These are phyloP conservation scores for Cladosporium sp. DNA, from an alignment of 2,329 filamentous ascomycete species.

Conservation along the genomic window DNA sequence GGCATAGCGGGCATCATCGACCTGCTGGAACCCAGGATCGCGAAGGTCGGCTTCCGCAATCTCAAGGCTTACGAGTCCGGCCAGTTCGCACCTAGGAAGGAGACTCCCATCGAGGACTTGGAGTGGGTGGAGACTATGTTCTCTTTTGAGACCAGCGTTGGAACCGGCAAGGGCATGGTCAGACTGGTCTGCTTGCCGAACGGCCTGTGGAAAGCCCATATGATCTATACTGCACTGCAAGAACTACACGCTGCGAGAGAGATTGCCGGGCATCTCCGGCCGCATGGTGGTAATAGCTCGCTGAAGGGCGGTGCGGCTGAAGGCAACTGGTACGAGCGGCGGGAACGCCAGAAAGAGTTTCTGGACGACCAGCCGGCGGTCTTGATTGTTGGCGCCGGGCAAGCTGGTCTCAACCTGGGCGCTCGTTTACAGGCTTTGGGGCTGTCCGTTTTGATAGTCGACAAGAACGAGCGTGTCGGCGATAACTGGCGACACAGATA, in stretches of 20 bases:
- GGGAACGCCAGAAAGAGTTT: no score
- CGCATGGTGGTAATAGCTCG: slow-evolving; percentile 24
- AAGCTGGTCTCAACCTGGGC: slow-evolving; percentile 39
- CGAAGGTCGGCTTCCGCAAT: slow-evolving; percentile 29
- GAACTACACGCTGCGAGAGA: slow-evolving; percentile 20
- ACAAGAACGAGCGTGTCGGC: slow-evolving; percentile 37
- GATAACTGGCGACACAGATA: slow-evolving; percentile 44
- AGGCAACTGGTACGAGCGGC: slow-evolving; percentile 13
- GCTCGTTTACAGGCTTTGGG: slow-evolving; percentile 40
- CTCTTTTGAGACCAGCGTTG: slow-evolving; percentile 18
- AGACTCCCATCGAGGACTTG: slow-evolving; percentile 33
- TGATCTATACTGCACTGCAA: slow-evolving; percentile 32
- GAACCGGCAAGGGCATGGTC: slow-evolving; percentile 30
- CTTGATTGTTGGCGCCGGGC: slow-evolving; percentile 29
- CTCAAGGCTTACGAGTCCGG: slow-evolving; percentile 39
- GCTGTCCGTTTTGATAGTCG: slow-evolving; percentile 39
- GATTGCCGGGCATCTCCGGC: slow-evolving; percentile 15
- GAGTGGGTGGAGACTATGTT: slow-evolving; percentile 7
- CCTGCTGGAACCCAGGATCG: slow-evolving; percentile 30
- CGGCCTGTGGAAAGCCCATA: slow-evolving; percentile 36
- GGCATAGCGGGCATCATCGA: slow-evolving; percentile 37
- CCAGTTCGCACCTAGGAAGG: slow-evolving; percentile 37
- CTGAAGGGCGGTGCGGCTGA: slow-evolving; percentile 15
- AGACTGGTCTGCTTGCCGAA: slow-evolving; percentile 26
- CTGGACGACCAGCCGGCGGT: background rate